Base-by-base conservation (phyloP, 805 yeast species). In the Saccharomyces mikatae region DNA sequence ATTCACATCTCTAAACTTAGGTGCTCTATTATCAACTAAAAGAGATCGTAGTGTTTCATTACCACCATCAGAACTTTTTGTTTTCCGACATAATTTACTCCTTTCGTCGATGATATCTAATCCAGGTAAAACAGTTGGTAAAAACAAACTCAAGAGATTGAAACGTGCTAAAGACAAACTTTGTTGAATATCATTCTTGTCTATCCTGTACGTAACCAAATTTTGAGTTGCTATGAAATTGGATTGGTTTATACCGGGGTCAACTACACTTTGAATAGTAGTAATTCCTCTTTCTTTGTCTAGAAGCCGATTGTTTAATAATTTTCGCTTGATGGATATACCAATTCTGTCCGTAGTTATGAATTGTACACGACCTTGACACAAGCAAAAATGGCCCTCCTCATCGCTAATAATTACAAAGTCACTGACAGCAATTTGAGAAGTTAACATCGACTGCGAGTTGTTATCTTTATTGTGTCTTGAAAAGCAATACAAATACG, bases 341-440 rank as follows among this genome's bases (percentile, higher is more conserved):
- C 73, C 71, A 1, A 89, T 65, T 6, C 67, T 60, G 6, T 73
- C 72, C 0, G 74, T 69, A 6, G 76, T 71, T 0, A 86, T 70
- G 2, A 65, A 60, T 5, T 72, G 69, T 3, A 90, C 75, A 47
- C 66, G 69, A 0, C 96, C 97, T 50, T 75, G 76, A 1, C 89
- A 82, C 26, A 91, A 62, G 0, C 88, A 86, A 67, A 84, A 84
- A 65, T 86, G 89, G 0, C 96, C 96, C 0, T 67, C 56, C 61
- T 88, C 95, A 66, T 87, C 96, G 63, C 96, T 89, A 0, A 90
- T 72, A 14, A 86, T 75, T 0, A 91, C 78, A 44, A 81, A 74
- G 63, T 91, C 97, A 58, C 79, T 76, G 41, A 75, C 72, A 0
- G 72, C 52, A 1, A 89, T 61, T 55, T 85, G 89, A 0, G 84